Conservation (phyloP, 1,284 basidiomycete genomes). For the Malassezia equina region DNA sequence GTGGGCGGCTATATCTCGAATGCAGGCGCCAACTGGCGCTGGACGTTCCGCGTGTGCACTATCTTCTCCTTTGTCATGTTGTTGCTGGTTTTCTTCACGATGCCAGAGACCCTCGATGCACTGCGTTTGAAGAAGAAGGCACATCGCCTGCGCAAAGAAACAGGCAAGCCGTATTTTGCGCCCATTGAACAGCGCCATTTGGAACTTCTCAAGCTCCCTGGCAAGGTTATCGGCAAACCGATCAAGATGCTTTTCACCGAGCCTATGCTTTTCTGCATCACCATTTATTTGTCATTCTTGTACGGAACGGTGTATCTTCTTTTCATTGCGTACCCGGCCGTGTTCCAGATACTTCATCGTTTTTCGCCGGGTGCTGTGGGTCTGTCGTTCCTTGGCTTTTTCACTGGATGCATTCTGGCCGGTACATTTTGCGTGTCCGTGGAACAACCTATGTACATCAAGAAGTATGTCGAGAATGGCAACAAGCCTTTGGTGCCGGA, state of each 20-base stretch:
- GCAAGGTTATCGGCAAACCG: constrained; percentile 59
- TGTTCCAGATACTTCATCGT: constrained; percentile 38
- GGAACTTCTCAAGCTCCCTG: constrained; percentile 49
- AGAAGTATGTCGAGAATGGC: constrained; percentile 28
- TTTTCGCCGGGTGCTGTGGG: constrained; percentile 39
- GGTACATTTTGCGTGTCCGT: constrained; percentile 25
- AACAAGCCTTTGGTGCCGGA: constrained; percentile 26
- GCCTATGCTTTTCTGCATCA: constrained; percentile 65
- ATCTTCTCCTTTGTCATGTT: constrained; percentile 56
- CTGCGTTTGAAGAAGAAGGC: constrained; percentile 55
- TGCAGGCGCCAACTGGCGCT: constrained; percentile 56
- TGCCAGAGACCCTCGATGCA: constrained; percentile 64
- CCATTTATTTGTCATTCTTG: constrained; percentile 67
- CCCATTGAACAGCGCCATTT: constrained; percentile 33
- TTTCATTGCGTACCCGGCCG: constrained; percentile 46
- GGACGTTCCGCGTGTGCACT: constrained; percentile 66
- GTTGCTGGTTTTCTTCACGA: constrained; percentile 57
- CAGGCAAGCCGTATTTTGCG: constrained; percentile 57
- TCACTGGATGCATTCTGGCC: constrained; percentile 34
- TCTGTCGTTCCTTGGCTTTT: constrained; percentile 45
- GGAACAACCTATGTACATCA: constrained; percentile 34
- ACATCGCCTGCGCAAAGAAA: constrained; percentile 54
- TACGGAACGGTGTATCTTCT: constrained; percentile 50
- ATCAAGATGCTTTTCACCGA: constrained; percentile 56
- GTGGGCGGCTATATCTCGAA: constrained; percentile 49